Evolutionary conservation across 805 yeast genomes (phyloP), one percentile per base, ranked within the genome.

Genomic region (Pichia thaimueangensis): DNA sequence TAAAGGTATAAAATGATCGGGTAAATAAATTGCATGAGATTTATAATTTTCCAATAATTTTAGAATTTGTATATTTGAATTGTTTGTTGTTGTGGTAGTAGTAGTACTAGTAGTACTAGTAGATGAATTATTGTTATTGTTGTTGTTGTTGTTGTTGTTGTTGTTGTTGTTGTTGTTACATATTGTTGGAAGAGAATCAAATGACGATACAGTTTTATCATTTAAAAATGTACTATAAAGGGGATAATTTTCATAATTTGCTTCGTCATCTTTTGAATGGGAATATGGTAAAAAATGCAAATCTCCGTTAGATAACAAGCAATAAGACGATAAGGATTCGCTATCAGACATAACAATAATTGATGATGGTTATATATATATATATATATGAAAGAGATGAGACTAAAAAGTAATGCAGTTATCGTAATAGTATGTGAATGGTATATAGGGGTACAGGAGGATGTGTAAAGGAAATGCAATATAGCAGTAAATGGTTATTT

Each of bases 11-110:
- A 58, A 58, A 39, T 62, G 60, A 39, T 67, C 65, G 2, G 80
- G 78, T 21, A 75, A 58, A 50, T 72, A 75, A 11, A 74, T 57
- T 1, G 80, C 71, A 48, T 71, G 76, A 3, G 78, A 62, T 11
- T 68, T 58, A 45, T 70, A 69, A 17, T 52, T 53, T 21, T 38
- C 39, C n/a, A 43, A 21, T 28, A 43, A 19, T 25, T 38, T 38
- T 15, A 21, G 9, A 6, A 43, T 33, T 15, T 23, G 42, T 7
- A n/a, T 29, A 9, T 30, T 28, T 2, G 30, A 16, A 19, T 6
- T 5, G 31, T 22, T 23, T 13, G 25, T 5, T 9, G 21, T 35
- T 8, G 27, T 15, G 5, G 25, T 13, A 5, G 9, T 12, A n/a
- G 19, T 22, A 10, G 13, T 28, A 13, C 16, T 21, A 23, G 27